Evolutionary conservation across 2,329 filamentous ascomycete genomes (phyloP).

Genomic region (Aurifilum marmelostoma): DNA sequence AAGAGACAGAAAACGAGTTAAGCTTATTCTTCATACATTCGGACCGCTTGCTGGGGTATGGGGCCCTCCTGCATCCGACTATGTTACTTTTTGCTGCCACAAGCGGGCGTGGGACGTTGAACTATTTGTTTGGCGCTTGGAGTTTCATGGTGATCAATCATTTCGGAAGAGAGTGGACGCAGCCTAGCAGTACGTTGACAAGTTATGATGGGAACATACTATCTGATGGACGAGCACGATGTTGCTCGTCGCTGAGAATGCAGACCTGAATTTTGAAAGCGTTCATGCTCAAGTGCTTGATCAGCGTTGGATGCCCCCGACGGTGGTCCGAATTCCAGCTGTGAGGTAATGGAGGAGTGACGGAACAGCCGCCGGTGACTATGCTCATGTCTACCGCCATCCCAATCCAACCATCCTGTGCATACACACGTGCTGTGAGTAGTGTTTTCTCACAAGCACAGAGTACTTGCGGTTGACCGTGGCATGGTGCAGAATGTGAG

Average conservation of each 20-base stretch:
- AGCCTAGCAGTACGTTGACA: neutral
- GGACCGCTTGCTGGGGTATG: neutral
- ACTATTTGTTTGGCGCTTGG: slow-evolving; percentile 15
- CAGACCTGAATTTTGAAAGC: too few relatives aligned
- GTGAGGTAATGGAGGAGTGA: neutral
- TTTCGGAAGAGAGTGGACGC: neutral
- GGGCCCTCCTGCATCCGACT: neutral
- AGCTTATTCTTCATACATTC: too few relatives aligned
- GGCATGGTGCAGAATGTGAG: neutral
- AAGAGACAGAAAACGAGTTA: slow-evolving; percentile 55
- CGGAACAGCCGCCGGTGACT: neutral
- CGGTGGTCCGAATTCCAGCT: neutral
- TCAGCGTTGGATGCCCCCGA: neutral
- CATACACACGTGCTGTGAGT: too few relatives aligned
- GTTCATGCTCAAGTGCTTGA: neutral
- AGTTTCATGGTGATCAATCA: neutral
- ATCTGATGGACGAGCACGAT: neutral
- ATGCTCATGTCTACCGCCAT: neutral
- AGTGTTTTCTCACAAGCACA: neutral
- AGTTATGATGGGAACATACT: neutral
- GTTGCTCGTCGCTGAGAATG: neutral
- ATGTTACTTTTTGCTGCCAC: slow-evolving; percentile 6
- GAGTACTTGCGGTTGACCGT: neutral
- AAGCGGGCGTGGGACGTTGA: neutral
- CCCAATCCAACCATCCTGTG: neutral